Evolutionary conservation across 1,284 basidiomycete species (phyloP).

Genomic region (Ceratobasidium sp.): DNA sequence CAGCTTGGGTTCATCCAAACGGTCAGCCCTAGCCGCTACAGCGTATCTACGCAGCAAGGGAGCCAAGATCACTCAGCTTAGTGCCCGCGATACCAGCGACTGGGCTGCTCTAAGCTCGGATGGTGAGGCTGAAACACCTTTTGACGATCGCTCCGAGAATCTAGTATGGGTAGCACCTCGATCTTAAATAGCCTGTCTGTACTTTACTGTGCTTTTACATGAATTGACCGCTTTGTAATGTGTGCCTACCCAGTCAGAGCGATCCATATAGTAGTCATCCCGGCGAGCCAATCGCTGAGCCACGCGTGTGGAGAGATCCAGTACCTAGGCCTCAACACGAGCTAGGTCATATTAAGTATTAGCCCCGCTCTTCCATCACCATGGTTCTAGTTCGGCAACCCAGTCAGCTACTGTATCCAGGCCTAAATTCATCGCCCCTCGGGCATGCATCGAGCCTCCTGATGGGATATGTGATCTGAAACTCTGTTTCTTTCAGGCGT

Average conservation of each 20-base stretch:
- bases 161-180: constrained; percentile 37
- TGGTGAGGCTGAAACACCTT: constrained; percentile 38
- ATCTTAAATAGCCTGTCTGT: constrained; percentile 20
- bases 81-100: constrained; percentile 24
- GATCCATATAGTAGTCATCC: not conserved
- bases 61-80: constrained; percentile 36
- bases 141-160: constrained; percentile 32
- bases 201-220: constrained; percentile 4
- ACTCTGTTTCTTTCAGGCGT: not conserved
- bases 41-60: constrained; percentile 35
- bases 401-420: not conserved
- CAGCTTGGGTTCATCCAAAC: not conserved
- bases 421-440: not conserved
- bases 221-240: constrained; percentile 2
- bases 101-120: constrained; percentile 44
- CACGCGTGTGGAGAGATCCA: not conserved
- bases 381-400: not conserved
- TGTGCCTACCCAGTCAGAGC: constrained; percentile 5
- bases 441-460: not conserved
- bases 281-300: not conserved
- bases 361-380: not conserved
- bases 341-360: not conserved
- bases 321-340: not conserved
- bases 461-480: not conserved
- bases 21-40: constrained; percentile 15